Evolutionary conservation across 1,139 yeast species (phyloP).

Genomic region (Yamadazyma membranifaciens): DNA sequence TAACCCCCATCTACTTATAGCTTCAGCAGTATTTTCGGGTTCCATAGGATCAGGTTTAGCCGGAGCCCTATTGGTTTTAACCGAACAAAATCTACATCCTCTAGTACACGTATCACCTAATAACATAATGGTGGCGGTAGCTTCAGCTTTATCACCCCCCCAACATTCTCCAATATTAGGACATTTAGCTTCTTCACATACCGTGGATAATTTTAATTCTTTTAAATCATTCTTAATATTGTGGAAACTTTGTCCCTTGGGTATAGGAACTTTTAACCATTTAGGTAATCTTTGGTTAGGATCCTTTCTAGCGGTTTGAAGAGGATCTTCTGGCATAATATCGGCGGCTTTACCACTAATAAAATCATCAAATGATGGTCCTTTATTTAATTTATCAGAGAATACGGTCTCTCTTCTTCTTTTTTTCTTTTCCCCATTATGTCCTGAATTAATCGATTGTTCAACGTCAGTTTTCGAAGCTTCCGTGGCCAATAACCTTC

Average conservation of each 20-base stretch:
- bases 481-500: constrained; percentile 3
- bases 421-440: not conserved
- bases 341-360: constrained; percentile 75
- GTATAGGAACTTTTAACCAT: constrained; percentile 95
- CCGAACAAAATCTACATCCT: constrained; percentile 97
- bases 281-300: constrained; percentile 74
- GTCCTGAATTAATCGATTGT: not conserved
- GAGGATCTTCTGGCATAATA: constrained; percentile 56
- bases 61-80: constrained; percentile 87
- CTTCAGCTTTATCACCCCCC: constrained; percentile 95
- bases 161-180: constrained; percentile 99
- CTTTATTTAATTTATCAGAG: constrained; percentile 70
- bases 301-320: constrained; percentile 61
- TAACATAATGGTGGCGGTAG: constrained; percentile 99
- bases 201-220: constrained; percentile 87
- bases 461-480: not conserved
- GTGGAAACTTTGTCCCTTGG: constrained; percentile 82
- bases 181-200: constrained; percentile 97
- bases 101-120: constrained; percentile 98
- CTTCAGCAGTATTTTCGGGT: constrained; percentile 97
- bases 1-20: constrained; percentile 96
- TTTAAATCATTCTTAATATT: constrained; percentile 82
- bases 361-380: constrained; percentile 94
- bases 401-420: constrained; percentile 55
- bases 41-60: constrained; percentile 91